A percentile compares a stretch with the other conserved stretches of the same genome.
Evolutionary conservation across 805 yeast species (phyloP).

Genomic region (Cyberlindnera suaveolens): DNA sequence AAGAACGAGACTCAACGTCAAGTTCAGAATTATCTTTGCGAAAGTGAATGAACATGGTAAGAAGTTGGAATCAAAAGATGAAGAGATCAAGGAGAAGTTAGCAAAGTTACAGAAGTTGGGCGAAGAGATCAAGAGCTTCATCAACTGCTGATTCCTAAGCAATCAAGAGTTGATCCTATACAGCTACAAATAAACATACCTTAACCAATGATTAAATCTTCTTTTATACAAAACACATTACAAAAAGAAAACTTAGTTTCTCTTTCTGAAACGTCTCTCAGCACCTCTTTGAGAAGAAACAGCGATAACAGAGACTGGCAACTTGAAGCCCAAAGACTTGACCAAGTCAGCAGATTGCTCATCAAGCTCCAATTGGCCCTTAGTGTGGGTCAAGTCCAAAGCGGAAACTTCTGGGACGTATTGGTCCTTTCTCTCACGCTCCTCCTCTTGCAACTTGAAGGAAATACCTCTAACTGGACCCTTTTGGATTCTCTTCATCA

Average conservation of each 20-base stretch:
- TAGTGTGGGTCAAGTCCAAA: conserved; percentile 93
- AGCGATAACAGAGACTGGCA: conserved; percentile 80
- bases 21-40: conserved; percentile 32
- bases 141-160: conserved; percentile 20
- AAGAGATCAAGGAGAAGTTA: conserved; percentile 28
- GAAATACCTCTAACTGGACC: conserved; percentile 99
- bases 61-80: conserved; percentile 27
- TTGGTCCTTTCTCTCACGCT: conserved; percentile 99
- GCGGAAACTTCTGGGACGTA: conserved; percentile 99
- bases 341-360: conserved; percentile 94
- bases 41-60: conserved; percentile 31
- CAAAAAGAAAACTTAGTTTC: conserved; percentile 47
- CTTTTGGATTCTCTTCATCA: conserved; percentile 99
- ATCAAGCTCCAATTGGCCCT: conserved; percentile 95
- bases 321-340: conserved; percentile 85
- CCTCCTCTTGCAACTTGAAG: conserved; percentile 99
- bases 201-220: conserved; percentile 10
- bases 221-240: conserved; percentile 16
- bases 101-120: conserved; percentile 36
- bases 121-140: conserved; percentile 30
- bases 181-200: neutral
- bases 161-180: neutral
- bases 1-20: conserved; percentile 34
- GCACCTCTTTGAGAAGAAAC: conserved; percentile 85
- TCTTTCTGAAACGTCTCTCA: conserved; percentile 87